Conservation (phyloP, 495 filamentous ascomycete species). For the Lindgomyces ingoldianus region DNA sequence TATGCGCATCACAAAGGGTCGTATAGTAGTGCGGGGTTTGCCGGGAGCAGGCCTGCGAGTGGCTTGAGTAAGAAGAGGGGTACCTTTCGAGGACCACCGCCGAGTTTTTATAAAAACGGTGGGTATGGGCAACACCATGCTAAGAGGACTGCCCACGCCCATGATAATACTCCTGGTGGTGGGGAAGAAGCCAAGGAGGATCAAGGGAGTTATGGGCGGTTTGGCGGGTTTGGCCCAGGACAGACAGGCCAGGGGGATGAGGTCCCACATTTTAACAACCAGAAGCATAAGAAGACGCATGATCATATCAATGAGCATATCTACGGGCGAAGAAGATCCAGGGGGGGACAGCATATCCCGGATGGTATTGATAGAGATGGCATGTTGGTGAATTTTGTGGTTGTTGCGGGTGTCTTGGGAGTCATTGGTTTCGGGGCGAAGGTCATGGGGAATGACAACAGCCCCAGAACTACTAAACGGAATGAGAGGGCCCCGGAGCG, state of each 20-base stretch:
- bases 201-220: conserved; percentile 11
- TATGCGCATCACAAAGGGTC: conserved; percentile 30
- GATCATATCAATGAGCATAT: conserved; percentile 52
- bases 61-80: conserved; percentile 76
- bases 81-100: conserved; percentile 80
- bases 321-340: conserved; percentile 49
- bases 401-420: conserved; percentile 37
- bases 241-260: conserved; percentile 50
- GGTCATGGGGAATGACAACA: conserved; percentile 11
- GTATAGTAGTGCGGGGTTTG: conserved; percentile 21
- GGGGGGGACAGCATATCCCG: conserved; percentile 37
- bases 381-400: conserved; percentile 51
- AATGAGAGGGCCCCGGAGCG: neutral
- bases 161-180: conserved; percentile 2
- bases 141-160: conserved; percentile 46
- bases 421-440: conserved; percentile 29
- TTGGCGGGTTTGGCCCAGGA: conserved; percentile 48
- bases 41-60: conserved; percentile 49
- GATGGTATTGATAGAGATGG: conserved; percentile 42
- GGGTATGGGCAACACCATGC: conserved; percentile 63
- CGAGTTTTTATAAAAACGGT: conserved; percentile 79
- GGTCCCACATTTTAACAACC: conserved; percentile 64
- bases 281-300: conserved; percentile 68
- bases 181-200: conserved; percentile 9
- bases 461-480: conserved; percentile 3